Evolutionary conservation across 441 rosid species (phyloP), one percentile per base, ranked within the genome.

Genomic region (Capsella rubella): DNA sequence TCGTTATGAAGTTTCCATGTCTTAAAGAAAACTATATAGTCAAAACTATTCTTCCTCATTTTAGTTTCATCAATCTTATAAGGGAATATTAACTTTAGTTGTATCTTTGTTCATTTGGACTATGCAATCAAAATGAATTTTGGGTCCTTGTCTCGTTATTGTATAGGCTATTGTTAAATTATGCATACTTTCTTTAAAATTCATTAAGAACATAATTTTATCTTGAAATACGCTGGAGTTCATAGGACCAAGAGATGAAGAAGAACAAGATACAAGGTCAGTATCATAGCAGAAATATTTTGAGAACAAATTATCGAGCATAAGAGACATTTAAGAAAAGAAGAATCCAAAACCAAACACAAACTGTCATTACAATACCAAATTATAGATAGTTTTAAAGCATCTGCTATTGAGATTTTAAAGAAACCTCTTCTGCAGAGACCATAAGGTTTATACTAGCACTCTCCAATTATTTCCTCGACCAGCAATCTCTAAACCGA

Each of bases 401-500:
- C 31, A 74, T 32, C 68, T 66, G 59, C 61, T 50, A 57, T 18
- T 18, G 15, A 51, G 73, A 75, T 69, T 60, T 68, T 52, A 6
- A 25, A 68, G 35, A 67, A 57, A 57, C 53, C 72, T 65, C 77
- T 65, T 39, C 46, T 14, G 61, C 78, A 74, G 67, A 75, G 16
- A 39, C 65, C 52, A 76, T 4, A 63, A 55, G 65, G 11, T 69
- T 62, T 62, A 75, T 47, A 76, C 60, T 62, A 62, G 3, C 29
- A 76, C 53, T 75, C 79, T 61, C 79, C 64, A 53, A 45, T 75
- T 68, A 68, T 61, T 27, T 61, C 15, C 63, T 61, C 74, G 1
- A 53, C 69, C 74, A 76, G 75, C 31, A 8, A 63, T 69, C 64
- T 68, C 69, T 45, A 68, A 74, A 75, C 78, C 78, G 69, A 67